Conservation (phyloP, 768 basidiomycete genomes). For the Mycena filopes region DNA sequence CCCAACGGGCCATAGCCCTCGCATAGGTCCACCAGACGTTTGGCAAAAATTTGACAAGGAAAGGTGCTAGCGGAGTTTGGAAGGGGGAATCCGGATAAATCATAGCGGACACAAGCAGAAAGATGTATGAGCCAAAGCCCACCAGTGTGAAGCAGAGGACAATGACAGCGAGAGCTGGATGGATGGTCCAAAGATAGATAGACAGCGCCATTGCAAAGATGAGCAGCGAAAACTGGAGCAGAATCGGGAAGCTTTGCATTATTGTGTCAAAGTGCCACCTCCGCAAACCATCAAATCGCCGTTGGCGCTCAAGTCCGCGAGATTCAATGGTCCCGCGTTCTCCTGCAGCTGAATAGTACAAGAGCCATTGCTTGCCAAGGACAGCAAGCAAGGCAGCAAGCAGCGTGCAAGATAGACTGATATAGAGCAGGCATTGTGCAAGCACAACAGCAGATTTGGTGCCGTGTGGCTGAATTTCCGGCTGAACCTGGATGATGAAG, state of each 20-base stretch:
- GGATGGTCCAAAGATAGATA: no score
- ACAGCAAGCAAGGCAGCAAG: not conserved
- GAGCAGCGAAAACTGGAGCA: not conserved
- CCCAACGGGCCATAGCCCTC: no score
- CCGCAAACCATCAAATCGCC: not conserved
- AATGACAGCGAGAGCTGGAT: no score
- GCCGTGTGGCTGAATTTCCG: not conserved
- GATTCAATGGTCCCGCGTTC: not conserved
- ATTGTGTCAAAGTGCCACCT: not conserved
- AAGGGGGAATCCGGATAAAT: slow-evolving; percentile 10
- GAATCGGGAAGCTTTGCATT: slow-evolving; percentile 5
- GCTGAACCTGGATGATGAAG: not conserved
- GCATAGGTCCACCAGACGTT: no score
- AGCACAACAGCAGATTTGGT: not conserved
- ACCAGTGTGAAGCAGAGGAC: no score
- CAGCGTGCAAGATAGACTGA: not conserved
- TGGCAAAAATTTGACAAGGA: no score
- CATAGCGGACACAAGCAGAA: slow-evolving; percentile 1
- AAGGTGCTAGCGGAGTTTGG: slow-evolving; percentile 12
- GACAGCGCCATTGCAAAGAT: not conserved
- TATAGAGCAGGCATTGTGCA: not conserved
- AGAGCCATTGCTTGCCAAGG: slow-evolving; percentile 11
- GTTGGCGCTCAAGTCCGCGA: not conserved
- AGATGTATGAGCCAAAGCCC: not conserved
- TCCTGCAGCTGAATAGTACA: not conserved